A percentile compares a stretch with the other conserved stretches of the same genome.
These are phyloP conservation scores for Hypomontagnella monticulosa DNA, from an alignment of 495 filamentous ascomycete species.

Conservation along the genomic window DNA sequence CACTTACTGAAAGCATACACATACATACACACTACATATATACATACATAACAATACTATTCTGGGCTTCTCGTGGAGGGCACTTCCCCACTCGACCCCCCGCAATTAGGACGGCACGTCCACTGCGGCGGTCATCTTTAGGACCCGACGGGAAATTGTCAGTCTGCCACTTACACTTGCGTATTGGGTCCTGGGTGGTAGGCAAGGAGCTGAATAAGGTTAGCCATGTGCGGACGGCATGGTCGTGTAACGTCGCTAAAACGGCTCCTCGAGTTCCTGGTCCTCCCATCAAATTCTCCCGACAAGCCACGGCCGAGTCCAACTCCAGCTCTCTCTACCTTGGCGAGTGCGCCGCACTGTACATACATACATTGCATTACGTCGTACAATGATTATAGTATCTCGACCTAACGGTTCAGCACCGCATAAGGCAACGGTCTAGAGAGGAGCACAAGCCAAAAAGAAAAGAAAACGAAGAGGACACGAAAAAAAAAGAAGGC, in stretches of 20 bases:
- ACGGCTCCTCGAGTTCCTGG: conserved; percentile 21
- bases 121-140: conserved; percentile 21
- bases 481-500: conserved; percentile 3
- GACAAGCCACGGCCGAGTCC: not conserved
- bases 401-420: conserved; percentile 6
- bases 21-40: not conserved
- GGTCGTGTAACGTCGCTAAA: conserved; percentile 37
- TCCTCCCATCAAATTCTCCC: conserved; percentile 1
- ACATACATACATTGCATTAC: no score
- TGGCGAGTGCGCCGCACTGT: conserved; percentile 7
- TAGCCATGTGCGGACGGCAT: conserved; percentile 39
- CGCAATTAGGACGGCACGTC: conserved; percentile 26
- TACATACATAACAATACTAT: conserved; percentile 6
- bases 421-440: conserved; percentile 19
- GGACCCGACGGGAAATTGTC: conserved; percentile 26
- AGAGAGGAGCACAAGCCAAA: conserved; percentile 5
- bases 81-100: conserved; percentile 33
- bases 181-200: conserved; percentile 5
- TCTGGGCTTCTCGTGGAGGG: conserved; percentile 3
- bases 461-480: not conserved
- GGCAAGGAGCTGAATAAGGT: conserved; percentile 35
- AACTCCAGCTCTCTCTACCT: not conserved
- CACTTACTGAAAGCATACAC: not conserved
- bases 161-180: not conserved
- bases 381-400: conserved; percentile 7